Evolutionary conservation across 257 asterid genomes (phyloP).

Genomic region (Przewalskia tangutica): DNA sequence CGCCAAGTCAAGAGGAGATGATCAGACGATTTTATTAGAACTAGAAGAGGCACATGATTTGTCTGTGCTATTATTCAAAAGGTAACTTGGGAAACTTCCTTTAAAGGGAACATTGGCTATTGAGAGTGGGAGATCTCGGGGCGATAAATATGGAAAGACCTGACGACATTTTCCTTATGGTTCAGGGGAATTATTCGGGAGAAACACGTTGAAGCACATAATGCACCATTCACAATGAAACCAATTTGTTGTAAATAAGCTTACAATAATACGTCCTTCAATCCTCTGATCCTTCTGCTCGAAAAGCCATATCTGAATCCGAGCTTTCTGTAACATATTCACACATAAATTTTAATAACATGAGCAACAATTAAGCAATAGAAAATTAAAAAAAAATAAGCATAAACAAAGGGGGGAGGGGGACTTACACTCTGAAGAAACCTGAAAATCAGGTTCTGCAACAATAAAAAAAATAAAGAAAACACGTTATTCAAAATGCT

Average conservation of each 20-base stretch:
- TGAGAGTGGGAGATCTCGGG: neutral
- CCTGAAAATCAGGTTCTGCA: constrained; percentile 46
- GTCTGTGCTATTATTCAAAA: neutral
- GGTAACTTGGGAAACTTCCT: no score
- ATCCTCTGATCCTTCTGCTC: constrained; percentile 64
- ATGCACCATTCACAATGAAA: neutral
- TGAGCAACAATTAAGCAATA: neutral
- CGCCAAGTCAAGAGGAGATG: neutral
- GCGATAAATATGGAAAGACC: neutral
- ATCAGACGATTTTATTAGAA: neutral
- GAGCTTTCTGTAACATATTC: constrained; percentile 24
- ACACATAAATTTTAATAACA: no score
- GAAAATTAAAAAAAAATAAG: neutral
- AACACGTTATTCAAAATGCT: neutral
- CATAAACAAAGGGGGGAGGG: neutral
- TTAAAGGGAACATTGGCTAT: neutral
- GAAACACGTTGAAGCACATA: neutral
- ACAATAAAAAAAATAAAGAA: neutral
- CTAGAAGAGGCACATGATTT: neutral
- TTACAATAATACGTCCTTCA: constrained; percentile 45
- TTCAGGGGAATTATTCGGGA: neutral
- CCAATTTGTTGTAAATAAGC: neutral
- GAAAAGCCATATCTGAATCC: constrained; percentile 63
- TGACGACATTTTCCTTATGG: neutral
- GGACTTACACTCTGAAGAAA: constrained; percentile 35